These are phyloP conservation scores for sunflower (Helianthus annuus) DNA, from an alignment of 129 eudicot genomes.

Conservation along the genomic window DNA sequence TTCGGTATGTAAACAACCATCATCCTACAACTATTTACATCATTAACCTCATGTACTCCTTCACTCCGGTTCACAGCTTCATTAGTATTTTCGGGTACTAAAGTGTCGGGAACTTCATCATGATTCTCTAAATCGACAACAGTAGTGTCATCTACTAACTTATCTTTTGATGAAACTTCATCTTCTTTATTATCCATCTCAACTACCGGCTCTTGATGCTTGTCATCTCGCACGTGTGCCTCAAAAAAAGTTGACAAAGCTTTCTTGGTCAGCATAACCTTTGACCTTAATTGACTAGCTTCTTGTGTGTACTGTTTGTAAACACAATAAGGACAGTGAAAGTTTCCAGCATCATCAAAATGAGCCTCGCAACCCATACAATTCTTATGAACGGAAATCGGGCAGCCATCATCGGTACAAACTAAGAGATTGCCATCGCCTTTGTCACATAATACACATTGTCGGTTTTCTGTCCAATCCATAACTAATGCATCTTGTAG, in stretches of 20 bases:
- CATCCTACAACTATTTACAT: constrained; percentile 20
- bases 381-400: constrained; percentile 52
- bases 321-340: constrained; percentile 67
- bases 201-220: constrained; percentile 16
- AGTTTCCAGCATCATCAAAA: constrained; percentile 47
- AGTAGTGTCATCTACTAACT: constrained; percentile 17
- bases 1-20: constrained; percentile 28
- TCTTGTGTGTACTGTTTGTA: constrained; percentile 41
- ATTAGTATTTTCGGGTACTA: constrained; percentile 21
- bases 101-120: constrained; percentile 24
- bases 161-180: constrained; percentile 20
- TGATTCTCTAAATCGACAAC: constrained; percentile 11
- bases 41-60: not conserved
- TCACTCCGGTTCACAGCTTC: not conserved
- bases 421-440: constrained; percentile 47
- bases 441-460: constrained; percentile 54
- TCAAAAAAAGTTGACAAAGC: constrained; percentile 46
- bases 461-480: constrained; percentile 43
- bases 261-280: constrained; percentile 48
- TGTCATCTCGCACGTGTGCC: constrained; percentile 20
- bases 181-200: constrained; percentile 21
- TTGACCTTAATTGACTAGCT: constrained; percentile 27
- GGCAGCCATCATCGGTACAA: constrained; percentile 39
- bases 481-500: constrained; percentile 22
- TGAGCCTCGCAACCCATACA: constrained; percentile 62